phyloP scores from a whole-genome alignment of 1,284 basidiomycete species.

The Trichosporon inkin region DNA sequence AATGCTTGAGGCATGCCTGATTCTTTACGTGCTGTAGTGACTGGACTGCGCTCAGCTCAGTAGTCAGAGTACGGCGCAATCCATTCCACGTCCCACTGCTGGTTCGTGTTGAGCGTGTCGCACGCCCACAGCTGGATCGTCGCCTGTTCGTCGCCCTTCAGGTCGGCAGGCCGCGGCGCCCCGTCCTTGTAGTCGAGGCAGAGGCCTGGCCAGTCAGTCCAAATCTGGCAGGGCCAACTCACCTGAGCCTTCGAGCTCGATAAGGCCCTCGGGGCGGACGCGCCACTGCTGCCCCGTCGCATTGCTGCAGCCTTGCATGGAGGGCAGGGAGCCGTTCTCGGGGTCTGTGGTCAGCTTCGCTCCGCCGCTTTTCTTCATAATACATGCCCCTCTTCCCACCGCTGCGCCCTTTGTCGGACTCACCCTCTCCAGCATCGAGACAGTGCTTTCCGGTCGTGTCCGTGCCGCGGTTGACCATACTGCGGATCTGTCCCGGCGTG shows the following conservation, averaged over 20 bases:
- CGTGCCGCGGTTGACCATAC: background rate
- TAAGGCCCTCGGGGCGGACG: background rate
- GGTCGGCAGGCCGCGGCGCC: background rate
- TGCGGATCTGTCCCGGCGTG: background rate
- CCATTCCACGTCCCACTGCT: background rate
- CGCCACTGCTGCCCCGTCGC: background rate
- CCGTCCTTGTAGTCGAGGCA: slow-evolving; percentile 1
- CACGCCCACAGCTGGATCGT: background rate
- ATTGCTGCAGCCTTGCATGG: background rate
- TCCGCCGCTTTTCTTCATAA: too few relatives aligned
- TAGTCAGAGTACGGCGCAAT: too few relatives aligned
- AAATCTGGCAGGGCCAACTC: too few relatives aligned
- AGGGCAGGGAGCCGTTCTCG: background rate
- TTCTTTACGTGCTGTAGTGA: too few relatives aligned
- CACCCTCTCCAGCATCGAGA: background rate
- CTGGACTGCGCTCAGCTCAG: too few relatives aligned
- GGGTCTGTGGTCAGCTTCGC: background rate
- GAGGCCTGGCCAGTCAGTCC: background rate
- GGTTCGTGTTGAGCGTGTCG: background rate
- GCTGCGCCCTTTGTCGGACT: too few relatives aligned
- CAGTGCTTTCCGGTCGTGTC: background rate
- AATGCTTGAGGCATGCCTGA: too few relatives aligned
- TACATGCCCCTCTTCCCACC: too few relatives aligned
- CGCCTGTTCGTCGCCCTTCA: background rate
- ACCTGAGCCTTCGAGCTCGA: background rate